Percentiles rank a stretch among this genome's conserved stretches.
These are phyloP conservation scores for Phialophora verrucosa DNA, from an alignment of 2,329 filamentous ascomycete genomes.

Conservation along the genomic window DNA sequence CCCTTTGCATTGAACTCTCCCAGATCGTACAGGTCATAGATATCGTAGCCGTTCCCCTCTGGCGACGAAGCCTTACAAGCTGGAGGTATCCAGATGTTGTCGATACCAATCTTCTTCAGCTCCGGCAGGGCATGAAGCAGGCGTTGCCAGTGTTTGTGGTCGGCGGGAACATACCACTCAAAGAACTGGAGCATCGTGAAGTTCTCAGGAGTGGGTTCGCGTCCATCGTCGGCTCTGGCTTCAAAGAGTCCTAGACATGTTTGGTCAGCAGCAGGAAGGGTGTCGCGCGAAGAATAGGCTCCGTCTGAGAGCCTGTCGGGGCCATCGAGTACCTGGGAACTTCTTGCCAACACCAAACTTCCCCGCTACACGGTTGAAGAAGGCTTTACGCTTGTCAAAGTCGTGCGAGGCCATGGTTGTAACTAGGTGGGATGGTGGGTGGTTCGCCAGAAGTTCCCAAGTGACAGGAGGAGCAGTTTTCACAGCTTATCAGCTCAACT, in stretches of 20 bases:
- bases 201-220: constrained; percentile 36
- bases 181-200: constrained; percentile 64
- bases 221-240: constrained; percentile 13
- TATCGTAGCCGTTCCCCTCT: constrained; percentile 66
- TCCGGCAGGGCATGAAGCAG: constrained; percentile 56
- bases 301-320: neutral
- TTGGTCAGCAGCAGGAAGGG: neutral
- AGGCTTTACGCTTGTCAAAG: constrained; percentile 17
- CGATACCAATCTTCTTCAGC: constrained; percentile 61
- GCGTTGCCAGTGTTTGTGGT: constrained; percentile 62
- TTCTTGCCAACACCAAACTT: constrained; percentile 17
- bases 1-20: constrained; percentile 71
- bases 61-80: constrained; percentile 66
- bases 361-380: constrained; percentile 22
- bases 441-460: constrained; percentile 1
- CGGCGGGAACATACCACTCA: constrained; percentile 68
- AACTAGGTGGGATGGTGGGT: neutral
- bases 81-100: constrained; percentile 65
- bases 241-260: constrained; percentile 3
- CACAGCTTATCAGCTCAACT: constrained; percentile 4
- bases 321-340: constrained; percentile 23
- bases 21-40: constrained; percentile 68
- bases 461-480: neutral
- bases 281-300: neutral
- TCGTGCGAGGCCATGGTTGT: constrained; percentile 12